A percentile compares a stretch with the other conserved stretches of the same genome.
phyloP scores from a whole-genome alignment of 2,329 filamentous ascomycete species.

The Emmonsiellopsis sp. region DNA sequence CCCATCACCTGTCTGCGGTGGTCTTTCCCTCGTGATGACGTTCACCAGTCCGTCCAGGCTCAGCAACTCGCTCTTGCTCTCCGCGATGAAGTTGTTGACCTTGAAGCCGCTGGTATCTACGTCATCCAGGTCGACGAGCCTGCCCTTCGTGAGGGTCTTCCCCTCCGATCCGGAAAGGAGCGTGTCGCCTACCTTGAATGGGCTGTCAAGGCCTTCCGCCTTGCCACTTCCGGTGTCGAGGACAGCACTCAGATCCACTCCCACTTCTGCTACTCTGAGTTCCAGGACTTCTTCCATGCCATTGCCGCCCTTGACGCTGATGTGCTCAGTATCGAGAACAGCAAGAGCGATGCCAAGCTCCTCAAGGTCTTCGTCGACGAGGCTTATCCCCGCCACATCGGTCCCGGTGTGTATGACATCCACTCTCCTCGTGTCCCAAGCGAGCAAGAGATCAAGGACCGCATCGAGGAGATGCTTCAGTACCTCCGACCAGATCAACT shows the following conservation, averaged over 20 bases:
- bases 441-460: conserved; percentile 97
- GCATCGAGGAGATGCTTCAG: conserved; percentile 95
- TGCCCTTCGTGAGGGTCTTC: conserved; percentile 97
- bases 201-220: conserved; percentile 97
- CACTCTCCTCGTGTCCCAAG: conserved; percentile 96
- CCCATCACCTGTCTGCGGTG: conserved; percentile 98
- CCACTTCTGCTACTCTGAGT: conserved; percentile 99
- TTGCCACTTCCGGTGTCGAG: conserved; percentile 84
- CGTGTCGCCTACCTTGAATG: conserved; percentile 94
- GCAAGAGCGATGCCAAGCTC: conserved; percentile 99
- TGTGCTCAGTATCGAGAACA: conserved; percentile 99
- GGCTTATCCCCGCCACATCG: conserved; percentile 95
- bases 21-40: conserved; percentile 99
- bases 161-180: conserved; percentile 86
- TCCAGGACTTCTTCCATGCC: conserved; percentile 99
- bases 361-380: conserved; percentile 97
- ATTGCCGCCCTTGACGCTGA: conserved; percentile 96
- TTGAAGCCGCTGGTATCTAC: conserved; percentile 90
- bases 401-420: conserved; percentile 99
- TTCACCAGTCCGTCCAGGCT: conserved; percentile 98
- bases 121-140: conserved; percentile 99
- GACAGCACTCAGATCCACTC: conserved; percentile 99
- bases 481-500: conserved; percentile 97
- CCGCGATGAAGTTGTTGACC: conserved; percentile 95
- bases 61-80: conserved; percentile 97